These are phyloP conservation scores for Apiospora sp. DNA, from an alignment of 2,329 filamentous ascomycete genomes.

Conservation along the genomic window DNA sequence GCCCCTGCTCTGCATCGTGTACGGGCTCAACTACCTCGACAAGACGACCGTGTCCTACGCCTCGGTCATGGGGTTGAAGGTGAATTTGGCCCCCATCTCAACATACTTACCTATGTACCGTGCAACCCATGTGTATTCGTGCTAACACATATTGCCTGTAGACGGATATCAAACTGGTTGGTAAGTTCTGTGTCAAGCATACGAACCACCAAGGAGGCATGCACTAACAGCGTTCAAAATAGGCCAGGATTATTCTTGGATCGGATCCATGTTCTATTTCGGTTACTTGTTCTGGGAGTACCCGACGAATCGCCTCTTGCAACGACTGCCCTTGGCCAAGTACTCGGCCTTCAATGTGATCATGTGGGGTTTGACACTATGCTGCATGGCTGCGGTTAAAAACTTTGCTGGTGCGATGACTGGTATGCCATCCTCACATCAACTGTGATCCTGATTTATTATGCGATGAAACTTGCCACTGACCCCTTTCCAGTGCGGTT, in stretches of 20 bases:
- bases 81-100: constrained; percentile 26
- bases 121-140: not conserved
- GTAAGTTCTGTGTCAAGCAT: constrained; percentile 26
- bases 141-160: constrained; percentile 51
- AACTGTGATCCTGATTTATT: not conserved
- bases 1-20: constrained; percentile 63
- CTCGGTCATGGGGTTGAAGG: constrained; percentile 60
- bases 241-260: constrained; percentile 56
- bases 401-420: constrained; percentile 47
- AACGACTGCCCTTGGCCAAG: constrained; percentile 70
- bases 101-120: too few relatives aligned
- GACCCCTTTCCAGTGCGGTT: constrained; percentile 41
- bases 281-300: constrained; percentile 67
- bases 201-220: not conserved
- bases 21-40: constrained; percentile 65
- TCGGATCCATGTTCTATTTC: constrained; percentile 60
- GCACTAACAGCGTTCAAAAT: constrained; percentile 3
- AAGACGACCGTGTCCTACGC: constrained; percentile 56
- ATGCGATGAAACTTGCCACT: not conserved
- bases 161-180: constrained; percentile 38
- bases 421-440: not conserved
- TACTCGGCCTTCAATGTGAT: constrained; percentile 71
- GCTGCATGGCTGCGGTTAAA: constrained; percentile 44
- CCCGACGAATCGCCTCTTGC: constrained; percentile 70
- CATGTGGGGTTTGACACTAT: constrained; percentile 61